phyloP scores from a whole-genome alignment of 257 asterid species.

The Nicotiana paniculata region DNA sequence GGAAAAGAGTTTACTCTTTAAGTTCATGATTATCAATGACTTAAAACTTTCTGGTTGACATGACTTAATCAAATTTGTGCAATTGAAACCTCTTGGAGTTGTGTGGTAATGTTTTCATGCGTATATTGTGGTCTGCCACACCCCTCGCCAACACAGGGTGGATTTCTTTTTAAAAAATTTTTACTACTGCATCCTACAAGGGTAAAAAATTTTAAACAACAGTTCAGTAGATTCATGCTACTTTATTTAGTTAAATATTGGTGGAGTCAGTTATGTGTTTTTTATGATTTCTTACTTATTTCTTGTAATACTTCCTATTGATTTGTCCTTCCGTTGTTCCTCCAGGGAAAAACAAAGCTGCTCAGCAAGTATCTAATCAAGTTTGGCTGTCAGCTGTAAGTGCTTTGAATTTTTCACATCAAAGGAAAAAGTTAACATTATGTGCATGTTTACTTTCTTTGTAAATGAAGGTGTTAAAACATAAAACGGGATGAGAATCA shows the following conservation, averaged over 20 bases:
- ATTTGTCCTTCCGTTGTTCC: not conserved
- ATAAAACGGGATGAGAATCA: too few species aligned
- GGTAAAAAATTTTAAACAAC: not conserved
- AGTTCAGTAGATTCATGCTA: too few species aligned
- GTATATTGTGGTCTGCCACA: not conserved
- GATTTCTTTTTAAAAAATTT: not conserved
- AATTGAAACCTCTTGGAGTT: not conserved
- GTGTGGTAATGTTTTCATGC: not conserved
- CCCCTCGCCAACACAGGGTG: not conserved
- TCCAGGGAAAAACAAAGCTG: not conserved
- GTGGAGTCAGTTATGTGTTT: not conserved
- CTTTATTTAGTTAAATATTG: too few species aligned
- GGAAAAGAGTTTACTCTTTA: not conserved
- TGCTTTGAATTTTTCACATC: not conserved
- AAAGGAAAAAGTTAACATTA: not conserved
- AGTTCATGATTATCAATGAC: not conserved
- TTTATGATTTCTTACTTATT: too few species aligned
- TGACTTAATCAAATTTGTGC: not conserved
- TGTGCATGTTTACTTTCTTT: too few species aligned
- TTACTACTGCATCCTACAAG: not conserved
- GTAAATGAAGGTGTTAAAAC: too few species aligned
- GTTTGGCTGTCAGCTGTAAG: not conserved
- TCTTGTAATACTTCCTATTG: too few species aligned
- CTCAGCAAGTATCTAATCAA: not conserved
- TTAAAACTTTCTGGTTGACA: not conserved